Evolutionary conservation across 73 alveolate species (phyloP).

Genomic region (Paramecium primaurelia): DNA sequence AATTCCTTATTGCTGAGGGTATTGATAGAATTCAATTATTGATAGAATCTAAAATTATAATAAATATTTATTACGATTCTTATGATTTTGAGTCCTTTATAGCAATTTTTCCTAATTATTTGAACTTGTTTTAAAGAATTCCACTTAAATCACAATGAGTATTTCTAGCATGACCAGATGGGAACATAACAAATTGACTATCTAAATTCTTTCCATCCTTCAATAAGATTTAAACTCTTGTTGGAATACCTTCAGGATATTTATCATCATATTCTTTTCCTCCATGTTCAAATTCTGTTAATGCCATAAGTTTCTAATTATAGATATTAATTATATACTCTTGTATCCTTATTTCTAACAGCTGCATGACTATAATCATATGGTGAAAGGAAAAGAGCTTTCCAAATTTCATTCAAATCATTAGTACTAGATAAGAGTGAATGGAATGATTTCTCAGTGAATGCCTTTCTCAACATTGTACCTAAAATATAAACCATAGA

Average conservation of each 20-base stretch:
- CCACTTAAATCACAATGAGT: slow-evolving; percentile 65
- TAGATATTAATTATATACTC: not conserved
- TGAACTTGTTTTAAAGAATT: slow-evolving; percentile 71
- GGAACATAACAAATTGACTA: slow-evolving; percentile 79
- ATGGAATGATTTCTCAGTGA: slow-evolving; percentile 61
- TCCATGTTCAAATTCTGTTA: slow-evolving; percentile 80
- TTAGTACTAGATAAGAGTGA: slow-evolving; percentile 25
- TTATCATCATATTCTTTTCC: slow-evolving; percentile 79
- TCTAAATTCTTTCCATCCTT: slow-evolving; percentile 63
- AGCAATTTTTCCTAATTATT: slow-evolving; percentile 66
- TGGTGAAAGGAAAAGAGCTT: slow-evolving; percentile 77
- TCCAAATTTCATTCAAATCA: slow-evolving; percentile 76
- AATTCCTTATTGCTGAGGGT: not conserved
- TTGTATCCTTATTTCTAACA: slow-evolving; percentile 64
- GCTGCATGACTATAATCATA: slow-evolving; percentile 71
- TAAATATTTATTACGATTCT: not conserved
- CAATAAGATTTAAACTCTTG: slow-evolving; percentile 65
- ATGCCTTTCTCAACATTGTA: slow-evolving; percentile 72
- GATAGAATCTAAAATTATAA: not conserved
- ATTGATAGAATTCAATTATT: not conserved
- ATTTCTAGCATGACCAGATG: slow-evolving; percentile 88
- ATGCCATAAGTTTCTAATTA: slow-evolving; percentile 20
- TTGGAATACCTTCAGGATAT: slow-evolving; percentile 90
- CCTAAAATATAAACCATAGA: slow-evolving; percentile 84
- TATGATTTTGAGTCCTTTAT: slow-evolving; percentile 58